Evolutionary conservation across 495 filamentous ascomycete genomes (phyloP).

Genomic region (Aspergillus asperescens): DNA sequence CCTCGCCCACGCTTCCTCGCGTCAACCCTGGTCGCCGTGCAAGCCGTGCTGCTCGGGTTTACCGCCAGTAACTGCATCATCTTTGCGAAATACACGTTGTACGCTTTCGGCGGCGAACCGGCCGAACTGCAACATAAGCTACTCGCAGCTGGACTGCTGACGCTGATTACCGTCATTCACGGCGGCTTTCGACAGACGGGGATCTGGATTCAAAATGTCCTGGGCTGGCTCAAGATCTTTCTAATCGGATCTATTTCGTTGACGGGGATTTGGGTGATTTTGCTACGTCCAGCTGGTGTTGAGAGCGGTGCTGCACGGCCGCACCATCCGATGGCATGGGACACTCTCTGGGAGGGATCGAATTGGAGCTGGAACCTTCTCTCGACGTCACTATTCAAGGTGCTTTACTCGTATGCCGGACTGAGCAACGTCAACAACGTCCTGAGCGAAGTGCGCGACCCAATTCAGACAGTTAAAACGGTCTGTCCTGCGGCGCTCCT

Average conservation of each 20-base stretch:
- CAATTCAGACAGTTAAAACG: constrained; percentile 58
- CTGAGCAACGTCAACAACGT: constrained; percentile 68
- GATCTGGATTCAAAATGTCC: constrained; percentile 42
- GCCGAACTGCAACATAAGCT: constrained; percentile 34
- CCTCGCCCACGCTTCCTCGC: constrained; percentile 62
- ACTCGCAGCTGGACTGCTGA: constrained; percentile 34
- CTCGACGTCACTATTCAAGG: constrained; percentile 64
- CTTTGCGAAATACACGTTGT: constrained; percentile 42
- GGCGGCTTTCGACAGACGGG: constrained; percentile 35
- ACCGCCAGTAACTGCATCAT: constrained; percentile 48
- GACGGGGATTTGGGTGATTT: constrained; percentile 41
- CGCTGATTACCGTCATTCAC: constrained; percentile 35
- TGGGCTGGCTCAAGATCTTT: constrained; percentile 46
- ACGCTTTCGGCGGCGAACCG: constrained; percentile 31
- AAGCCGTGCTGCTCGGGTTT: constrained; percentile 65
- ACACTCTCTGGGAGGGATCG: constrained; percentile 37
- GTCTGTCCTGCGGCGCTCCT: constrained; percentile 58
- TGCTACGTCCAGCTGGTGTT: constrained; percentile 20
- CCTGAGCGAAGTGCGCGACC: constrained; percentile 68
- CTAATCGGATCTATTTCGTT: constrained; percentile 41
- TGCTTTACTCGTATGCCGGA: constrained; percentile 67
- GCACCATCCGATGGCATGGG: constrained; percentile 23
- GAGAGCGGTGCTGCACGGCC: background rate
- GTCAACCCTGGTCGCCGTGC: constrained; percentile 60
- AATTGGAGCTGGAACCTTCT: constrained; percentile 48